Percentiles rank a stretch among this genome's conserved stretches.
Evolutionary conservation across 177 flowering plant species (phyloP).

Genomic region (Tripterygium wilfordii): DNA sequence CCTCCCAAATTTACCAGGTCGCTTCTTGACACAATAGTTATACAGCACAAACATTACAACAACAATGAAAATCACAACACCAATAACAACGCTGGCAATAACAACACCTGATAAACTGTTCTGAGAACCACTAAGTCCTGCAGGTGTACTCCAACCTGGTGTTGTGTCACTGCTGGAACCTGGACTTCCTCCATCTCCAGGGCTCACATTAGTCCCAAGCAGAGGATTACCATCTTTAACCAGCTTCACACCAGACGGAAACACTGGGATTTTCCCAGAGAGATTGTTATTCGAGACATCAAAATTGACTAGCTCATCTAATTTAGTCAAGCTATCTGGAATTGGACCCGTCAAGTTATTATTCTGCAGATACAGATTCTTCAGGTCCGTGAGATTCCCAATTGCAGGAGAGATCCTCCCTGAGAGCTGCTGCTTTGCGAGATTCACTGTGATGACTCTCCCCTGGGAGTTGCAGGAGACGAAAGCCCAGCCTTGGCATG

Average conservation of each 20-base stretch:
- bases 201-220: slow-evolving; percentile 16
- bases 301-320: slow-evolving; percentile 31
- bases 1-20: slow-evolving; percentile 30
- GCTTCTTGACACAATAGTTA: slow-evolving; percentile 30
- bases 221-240: slow-evolving; percentile 2
- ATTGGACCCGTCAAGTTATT: slow-evolving; percentile 50
- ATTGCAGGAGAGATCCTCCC: slow-evolving; percentile 56
- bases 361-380: slow-evolving; percentile 42
- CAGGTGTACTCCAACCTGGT: not conserved
- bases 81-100: slow-evolving; percentile 23
- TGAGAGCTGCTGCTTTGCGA: slow-evolving; percentile 34
- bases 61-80: slow-evolving; percentile 28
- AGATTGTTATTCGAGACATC: slow-evolving; percentile 69
- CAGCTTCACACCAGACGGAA: slow-evolving; percentile 19
- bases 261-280: slow-evolving; percentile 40
- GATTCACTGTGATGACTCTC: slow-evolving; percentile 27
- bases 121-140: not conserved
- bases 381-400: slow-evolving; percentile 38
- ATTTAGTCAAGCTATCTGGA: slow-evolving; percentile 34
- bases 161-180: not conserved
- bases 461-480: slow-evolving; percentile 37
- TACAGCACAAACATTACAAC: slow-evolving; percentile 36
- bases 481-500: slow-evolving; percentile 49
- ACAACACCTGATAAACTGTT: slow-evolving; percentile 17
- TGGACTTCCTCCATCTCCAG: slow-evolving; percentile 21